Conservation (phyloP, 2,329 filamentous ascomycete genomes). For the Calonectria pseudoturangicola region DNA sequence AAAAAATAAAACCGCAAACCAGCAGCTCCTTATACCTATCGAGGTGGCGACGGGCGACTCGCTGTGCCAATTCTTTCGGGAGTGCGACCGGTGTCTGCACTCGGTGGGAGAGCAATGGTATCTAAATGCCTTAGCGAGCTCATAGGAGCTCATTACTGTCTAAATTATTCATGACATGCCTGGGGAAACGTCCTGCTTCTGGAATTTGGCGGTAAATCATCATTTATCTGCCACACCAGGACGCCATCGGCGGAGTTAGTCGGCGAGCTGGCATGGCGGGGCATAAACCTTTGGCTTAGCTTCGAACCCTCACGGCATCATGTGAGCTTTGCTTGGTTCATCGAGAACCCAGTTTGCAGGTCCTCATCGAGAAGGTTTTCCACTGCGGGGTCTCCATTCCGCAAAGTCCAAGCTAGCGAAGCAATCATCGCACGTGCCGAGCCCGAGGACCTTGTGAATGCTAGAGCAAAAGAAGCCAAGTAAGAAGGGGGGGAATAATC, state of each 20-base stretch:
- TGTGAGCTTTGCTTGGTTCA: neutral
- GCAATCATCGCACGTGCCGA: neutral
- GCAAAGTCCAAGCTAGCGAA: slow-evolving; percentile 1
- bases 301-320: neutral
- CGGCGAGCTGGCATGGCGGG: slow-evolving; percentile 11
- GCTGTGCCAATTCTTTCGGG: neutral
- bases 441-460: neutral
- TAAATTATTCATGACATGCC: slow-evolving; percentile 14
- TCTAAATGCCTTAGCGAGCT: neutral
- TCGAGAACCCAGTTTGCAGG: neutral
- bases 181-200: neutral
- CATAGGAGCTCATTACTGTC: neutral
- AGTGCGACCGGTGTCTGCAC: neutral
- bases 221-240: slow-evolving; percentile 9
- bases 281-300: slow-evolving; percentile 8
- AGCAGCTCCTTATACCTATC: neutral
- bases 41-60: neutral
- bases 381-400: slow-evolving; percentile 8
- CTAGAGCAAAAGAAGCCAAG: neutral
- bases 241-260: neutral
- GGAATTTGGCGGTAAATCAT: neutral
- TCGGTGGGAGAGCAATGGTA: neutral
- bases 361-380: neutral
- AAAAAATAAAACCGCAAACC: neutral
- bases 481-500: too few species aligned